Evolutionary conservation across 331 rosid genomes (phyloP), one percentile per base, ranked within the genome.

Genomic region (Phaseolus coccineus): DNA sequence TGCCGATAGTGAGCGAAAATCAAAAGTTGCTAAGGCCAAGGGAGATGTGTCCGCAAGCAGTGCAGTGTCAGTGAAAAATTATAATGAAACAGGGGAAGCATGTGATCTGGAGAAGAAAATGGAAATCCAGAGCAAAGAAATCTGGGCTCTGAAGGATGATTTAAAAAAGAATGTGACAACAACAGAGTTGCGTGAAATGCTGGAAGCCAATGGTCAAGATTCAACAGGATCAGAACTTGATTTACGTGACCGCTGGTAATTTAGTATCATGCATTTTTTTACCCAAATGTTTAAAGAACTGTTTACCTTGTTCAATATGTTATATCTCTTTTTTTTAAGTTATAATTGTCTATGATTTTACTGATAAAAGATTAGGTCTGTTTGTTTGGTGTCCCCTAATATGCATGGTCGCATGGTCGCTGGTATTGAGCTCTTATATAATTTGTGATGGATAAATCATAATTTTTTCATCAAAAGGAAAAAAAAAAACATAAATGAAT

Each of bases 171-270:
- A 95, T 3, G 93, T 90, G 82, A 74, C 93, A 42, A 88, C 83
- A 55, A 81, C 85, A 44, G 99, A 93, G 88, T 46, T 95, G 89
- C 93, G 98, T 8, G 87, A 77, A 85, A 95, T 95, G 91, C 93
- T 95, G 78, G 94, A 91, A 79, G 80, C 37, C 80, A 95, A 95
- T 68, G 81, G 25, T 80, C 97, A 91, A 83, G 97, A 87, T 82
- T 86, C 92, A 73, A 76, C 91, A 10, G 98, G 99, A 83, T 93
- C 99, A 78, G 99, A 93, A 82, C 89, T 93, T 82, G 97, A 93
- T 87, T 87, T 95, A 86, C 98, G 96, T 14, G 98, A 95, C 52
- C 98, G 86, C 85, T 93, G 98, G 99, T 95, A 93, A 50, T 71
- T 64, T 81, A 37, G 9, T 67, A 11, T 64, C 71, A 2, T n/a